Conservation (phyloP, 2,329 filamentous ascomycete genomes). For the Microthyrium microscopicum region DNA sequence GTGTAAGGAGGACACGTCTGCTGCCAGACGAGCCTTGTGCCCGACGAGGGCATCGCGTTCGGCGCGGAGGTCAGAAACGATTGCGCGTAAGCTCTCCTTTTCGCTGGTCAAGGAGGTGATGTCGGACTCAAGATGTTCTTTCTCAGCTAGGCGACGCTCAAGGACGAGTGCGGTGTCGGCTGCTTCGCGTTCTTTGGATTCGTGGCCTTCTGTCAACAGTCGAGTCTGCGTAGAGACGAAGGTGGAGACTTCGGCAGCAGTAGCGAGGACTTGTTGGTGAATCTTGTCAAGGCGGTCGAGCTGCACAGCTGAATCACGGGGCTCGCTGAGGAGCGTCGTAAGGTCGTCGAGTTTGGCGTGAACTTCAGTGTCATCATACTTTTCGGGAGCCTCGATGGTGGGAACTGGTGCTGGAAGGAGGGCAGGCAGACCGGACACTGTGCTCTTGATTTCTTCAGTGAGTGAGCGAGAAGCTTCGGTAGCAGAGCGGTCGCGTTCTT, state of each 20-base stretch:
- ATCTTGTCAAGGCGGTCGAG: slow-evolving; percentile 77
- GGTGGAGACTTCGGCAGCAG: slow-evolving; percentile 65
- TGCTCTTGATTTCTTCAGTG: slow-evolving; percentile 25
- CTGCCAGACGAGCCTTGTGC: slow-evolving; percentile 64
- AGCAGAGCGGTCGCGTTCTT: slow-evolving; percentile 22
- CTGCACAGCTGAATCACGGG: slow-evolving; percentile 54
- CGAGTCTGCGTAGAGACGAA: slow-evolving; percentile 66
- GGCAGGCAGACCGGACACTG: slow-evolving; percentile 25
- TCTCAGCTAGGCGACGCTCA: slow-evolving; percentile 53
- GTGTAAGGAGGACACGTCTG: slow-evolving; percentile 79
- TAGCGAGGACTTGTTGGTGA: slow-evolving; percentile 70
- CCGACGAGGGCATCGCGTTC: slow-evolving; percentile 62
- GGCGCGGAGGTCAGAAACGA: slow-evolving; percentile 40
- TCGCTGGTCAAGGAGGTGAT: slow-evolving; percentile 28
- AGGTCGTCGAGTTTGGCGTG: slow-evolving; percentile 39
- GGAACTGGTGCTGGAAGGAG: slow-evolving; percentile 26
- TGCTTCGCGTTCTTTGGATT: slow-evolving; percentile 60
- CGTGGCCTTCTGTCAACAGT: slow-evolving; percentile 59
- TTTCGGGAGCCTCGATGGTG: slow-evolving; percentile 18
- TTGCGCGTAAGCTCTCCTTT: slow-evolving; percentile 30
- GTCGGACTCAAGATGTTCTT: slow-evolving; percentile 38
- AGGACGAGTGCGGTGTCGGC: slow-evolving; percentile 68
- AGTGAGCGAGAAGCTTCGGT: slow-evolving; percentile 27
- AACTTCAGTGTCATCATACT: slow-evolving; percentile 39
- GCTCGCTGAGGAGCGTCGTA: slow-evolving; percentile 46